A percentile compares a stretch with the other conserved stretches of the same genome.
Conservation (phyloP, 2,329 filamentous ascomycete species). For the Drechslerella coelobrocha region DNA sequence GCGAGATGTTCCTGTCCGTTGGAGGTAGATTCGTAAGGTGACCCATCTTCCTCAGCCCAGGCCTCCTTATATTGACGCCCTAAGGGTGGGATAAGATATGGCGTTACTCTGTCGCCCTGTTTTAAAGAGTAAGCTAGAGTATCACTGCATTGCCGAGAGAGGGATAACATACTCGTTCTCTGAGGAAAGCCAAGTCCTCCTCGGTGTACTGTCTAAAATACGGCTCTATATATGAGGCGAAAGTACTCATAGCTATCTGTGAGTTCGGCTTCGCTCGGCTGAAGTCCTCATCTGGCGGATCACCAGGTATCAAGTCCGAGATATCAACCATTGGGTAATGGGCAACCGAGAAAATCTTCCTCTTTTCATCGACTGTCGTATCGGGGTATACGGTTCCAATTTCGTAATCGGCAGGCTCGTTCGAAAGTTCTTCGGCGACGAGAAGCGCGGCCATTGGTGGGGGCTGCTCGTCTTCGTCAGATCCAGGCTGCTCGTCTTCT, state of each 20-base stretch:
- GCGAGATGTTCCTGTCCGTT: slow-evolving; percentile 48
- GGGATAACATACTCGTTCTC: slow-evolving; percentile 69
- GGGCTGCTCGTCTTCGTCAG: slow-evolving; percentile 52
- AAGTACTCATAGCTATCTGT: slow-evolving; percentile 92
- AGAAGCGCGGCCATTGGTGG: slow-evolving; percentile 51
- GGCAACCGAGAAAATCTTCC: slow-evolving; percentile 85
- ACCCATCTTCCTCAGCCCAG: slow-evolving; percentile 94
- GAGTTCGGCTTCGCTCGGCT: slow-evolving; percentile 91
- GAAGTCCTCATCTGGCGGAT: slow-evolving; percentile 92
- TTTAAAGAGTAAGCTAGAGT: neutral
- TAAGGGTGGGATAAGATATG: slow-evolving; percentile 84
- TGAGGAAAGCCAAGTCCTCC: slow-evolving; percentile 90
- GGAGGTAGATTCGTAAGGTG: slow-evolving; percentile 62
- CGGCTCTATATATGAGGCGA: slow-evolving; percentile 88
- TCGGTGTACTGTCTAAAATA: slow-evolving; percentile 89
- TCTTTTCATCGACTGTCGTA: slow-evolving; percentile 85
- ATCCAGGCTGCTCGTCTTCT: slow-evolving; percentile 51
- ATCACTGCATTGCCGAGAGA: neutral
- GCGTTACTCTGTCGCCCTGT: slow-evolving; percentile 76
- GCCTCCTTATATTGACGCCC: slow-evolving; percentile 87
- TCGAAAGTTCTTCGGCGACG: slow-evolving; percentile 55
- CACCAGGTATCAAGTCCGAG: slow-evolving; percentile 82
- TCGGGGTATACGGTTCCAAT: slow-evolving; percentile 76
- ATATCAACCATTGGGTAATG: slow-evolving; percentile 82
- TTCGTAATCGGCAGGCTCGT: slow-evolving; percentile 92